phyloP scores from a whole-genome alignment of 1,284 basidiomycete species.

The Kwoniella shivajii region DNA sequence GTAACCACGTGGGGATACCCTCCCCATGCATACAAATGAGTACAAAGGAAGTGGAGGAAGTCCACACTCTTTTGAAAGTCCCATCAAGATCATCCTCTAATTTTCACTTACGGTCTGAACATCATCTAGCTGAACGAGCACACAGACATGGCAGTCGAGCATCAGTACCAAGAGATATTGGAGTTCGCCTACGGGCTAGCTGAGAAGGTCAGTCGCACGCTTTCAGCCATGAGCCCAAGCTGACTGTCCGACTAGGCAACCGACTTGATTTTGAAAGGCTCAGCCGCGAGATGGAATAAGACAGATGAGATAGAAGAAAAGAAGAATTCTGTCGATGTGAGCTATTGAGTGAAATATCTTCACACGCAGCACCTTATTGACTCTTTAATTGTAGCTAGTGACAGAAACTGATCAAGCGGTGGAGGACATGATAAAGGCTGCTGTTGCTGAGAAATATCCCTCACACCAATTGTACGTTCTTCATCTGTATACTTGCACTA shows the following conservation, averaged over 20 bases:
- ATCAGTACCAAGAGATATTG: conserved; percentile 32
- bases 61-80: not conserved
- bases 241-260: conserved; percentile 10
- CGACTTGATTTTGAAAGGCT: conserved; percentile 29
- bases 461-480: conserved; percentile 66
- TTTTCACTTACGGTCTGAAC: too few species aligned
- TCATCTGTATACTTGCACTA: not conserved
- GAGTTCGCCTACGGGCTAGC: conserved; percentile 34
- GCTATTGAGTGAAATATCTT: conserved; percentile 1
- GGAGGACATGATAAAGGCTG: conserved; percentile 77
- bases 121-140: not conserved
- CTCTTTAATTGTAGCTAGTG: conserved; percentile 62
- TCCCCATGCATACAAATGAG: too few species aligned
- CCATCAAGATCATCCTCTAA: not conserved
- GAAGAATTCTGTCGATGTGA: conserved; percentile 61
- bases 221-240: not conserved
- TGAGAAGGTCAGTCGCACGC: conserved; percentile 23
- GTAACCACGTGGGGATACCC: not conserved
- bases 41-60: conserved; percentile 1
- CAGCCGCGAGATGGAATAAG: conserved; percentile 31
- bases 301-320: conserved; percentile 29
- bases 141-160: conserved; percentile 19
- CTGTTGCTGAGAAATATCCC: conserved; percentile 71
- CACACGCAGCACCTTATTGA: not conserved
- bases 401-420: conserved; percentile 93